Evolutionary conservation across 2,329 filamentous ascomycete genomes (phyloP), one percentile per base, ranked within the genome.

Genomic region (Scedosporium aurantiacum): DNA sequence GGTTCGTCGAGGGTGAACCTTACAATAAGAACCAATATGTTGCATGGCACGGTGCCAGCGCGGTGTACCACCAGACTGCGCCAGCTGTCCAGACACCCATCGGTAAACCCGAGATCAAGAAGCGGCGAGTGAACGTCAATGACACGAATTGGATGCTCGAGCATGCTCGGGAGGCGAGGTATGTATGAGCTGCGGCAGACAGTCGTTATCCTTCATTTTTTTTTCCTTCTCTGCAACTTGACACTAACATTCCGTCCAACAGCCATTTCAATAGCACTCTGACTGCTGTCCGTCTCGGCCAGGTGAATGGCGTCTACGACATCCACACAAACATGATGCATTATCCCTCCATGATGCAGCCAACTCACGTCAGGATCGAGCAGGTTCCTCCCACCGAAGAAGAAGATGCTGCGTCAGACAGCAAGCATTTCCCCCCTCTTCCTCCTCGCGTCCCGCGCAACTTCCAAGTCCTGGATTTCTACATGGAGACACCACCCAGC

Each of bases 11-110:
- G 7, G 89, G 88, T 45, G 88, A 95, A 71, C 81, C 86, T n/a
- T 99, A 99, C 80, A 97, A 99, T 79, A 91, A 93, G 76, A 99
- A 99, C 71, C 92, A 97, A 72, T 99, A 97, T 70, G 94, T 99
- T 28, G 94, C 94, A 28, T 99, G 94, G 94, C 92, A 96, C 72
- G 94, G 94, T 58, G 94, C 94, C 57, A 97, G 93, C 72, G 87
- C 90, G 45, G 94, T 99, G 25, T 99, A 99, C 72, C 91, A 97
- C 71, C 91, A 89, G 12, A 87, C 86, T 62, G 83, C 82, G 1
- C 90, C 91, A 1, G 86, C 87, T 23, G 85, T 90, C n/a, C 90
- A 91, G 2, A 78, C 87, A 62, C 85, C 85, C 37, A 86, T 80
- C 63, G 88, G 89, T 62, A 96, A 95, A 73, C 79, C 85, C 6